phyloP scores from a whole-genome alignment of 164 flowering plant species.

The Vitis labrusca region DNA sequence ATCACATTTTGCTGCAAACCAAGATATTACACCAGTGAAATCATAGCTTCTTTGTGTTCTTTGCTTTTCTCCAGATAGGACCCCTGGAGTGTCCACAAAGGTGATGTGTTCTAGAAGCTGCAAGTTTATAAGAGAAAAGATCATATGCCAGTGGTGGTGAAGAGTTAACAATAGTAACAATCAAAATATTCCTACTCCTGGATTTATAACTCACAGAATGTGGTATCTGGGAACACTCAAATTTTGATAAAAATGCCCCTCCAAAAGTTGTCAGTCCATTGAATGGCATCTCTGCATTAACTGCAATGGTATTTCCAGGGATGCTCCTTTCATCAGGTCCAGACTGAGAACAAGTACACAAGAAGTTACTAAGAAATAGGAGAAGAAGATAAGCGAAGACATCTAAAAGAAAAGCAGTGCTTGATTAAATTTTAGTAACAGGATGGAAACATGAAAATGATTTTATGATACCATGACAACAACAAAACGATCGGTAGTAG shows the following conservation, averaged over 20 bases:
- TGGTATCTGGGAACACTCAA: conserved; percentile 97
- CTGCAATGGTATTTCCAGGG: conserved; percentile 95
- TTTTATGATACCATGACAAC: conserved; percentile 57
- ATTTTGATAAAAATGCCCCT: conserved; percentile 89
- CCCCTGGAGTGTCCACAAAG: conserved; percentile 97
- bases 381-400: too few species aligned
- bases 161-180: not conserved
- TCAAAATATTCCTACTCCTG: not conserved
- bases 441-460: not conserved
- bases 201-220: conserved; percentile 67
- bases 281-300: conserved; percentile 97
- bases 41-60: conserved; percentile 92
- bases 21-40: conserved; percentile 93
- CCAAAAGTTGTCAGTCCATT: conserved; percentile 86
- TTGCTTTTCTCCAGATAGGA: conserved; percentile 94
- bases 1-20: conserved; percentile 99
- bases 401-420: not conserved
- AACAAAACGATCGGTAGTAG: conserved; percentile 73
- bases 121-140: conserved; percentile 6
- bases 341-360: conserved; percentile 39
- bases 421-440: not conserved
- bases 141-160: not conserved
- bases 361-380: too few species aligned
- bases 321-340: conserved; percentile 92
- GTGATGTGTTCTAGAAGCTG: conserved; percentile 90